Base-by-base conservation (phyloP, 1,284 basidiomycete species). In the Leccinum fallax region DNA sequence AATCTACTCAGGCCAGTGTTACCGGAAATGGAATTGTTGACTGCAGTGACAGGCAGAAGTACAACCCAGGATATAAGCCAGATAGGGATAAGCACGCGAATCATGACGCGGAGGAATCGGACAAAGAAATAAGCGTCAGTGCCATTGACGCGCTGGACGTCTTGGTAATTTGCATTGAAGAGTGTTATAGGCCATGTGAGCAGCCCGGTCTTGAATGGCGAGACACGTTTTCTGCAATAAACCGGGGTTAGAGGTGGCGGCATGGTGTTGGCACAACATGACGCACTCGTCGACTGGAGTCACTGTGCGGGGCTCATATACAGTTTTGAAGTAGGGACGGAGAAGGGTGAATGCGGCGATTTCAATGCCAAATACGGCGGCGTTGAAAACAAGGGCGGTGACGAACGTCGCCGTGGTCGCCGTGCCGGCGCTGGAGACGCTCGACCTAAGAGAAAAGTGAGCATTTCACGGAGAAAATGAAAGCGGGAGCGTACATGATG, bases 81-180 rank as follows among this genome's bases (percentile, higher is more conserved):
- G 72, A 97, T 90, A 21, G 95, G 94, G 2, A 93, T 71, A 69
- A 97, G 84, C 59, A 96, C 81, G 69, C 88, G 85, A 58, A 91
- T 75, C 84, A 94, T 89, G 80, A 92, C 87, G 61, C 89, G 87
- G 48, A 96, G 82, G 75, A 92, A 98, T 60, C 94, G 89, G 54
- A 97, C 86, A 70, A 94, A 98, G 74, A 97, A 90, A 80, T 97
- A 99, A 34, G 95, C 93, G 73, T 99, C 97, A 62, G 94, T 84
- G 38, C 97, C 96, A 67, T 97, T 97, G 63, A 87, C 80, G n/a
- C 78, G 74, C 62, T 82, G 82, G 57, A 92, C 88, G 5, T 83
- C 82, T 19, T 80, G 75, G 70, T 86, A 85, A 70, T 92, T 81
- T 8, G 85, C 80, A 6, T 77, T 79, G 74, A 76, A 86, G 21